These are phyloP conservation scores for Macrocybe gigantea DNA, from an alignment of 768 basidiomycete genomes.

Conservation along the genomic window DNA sequence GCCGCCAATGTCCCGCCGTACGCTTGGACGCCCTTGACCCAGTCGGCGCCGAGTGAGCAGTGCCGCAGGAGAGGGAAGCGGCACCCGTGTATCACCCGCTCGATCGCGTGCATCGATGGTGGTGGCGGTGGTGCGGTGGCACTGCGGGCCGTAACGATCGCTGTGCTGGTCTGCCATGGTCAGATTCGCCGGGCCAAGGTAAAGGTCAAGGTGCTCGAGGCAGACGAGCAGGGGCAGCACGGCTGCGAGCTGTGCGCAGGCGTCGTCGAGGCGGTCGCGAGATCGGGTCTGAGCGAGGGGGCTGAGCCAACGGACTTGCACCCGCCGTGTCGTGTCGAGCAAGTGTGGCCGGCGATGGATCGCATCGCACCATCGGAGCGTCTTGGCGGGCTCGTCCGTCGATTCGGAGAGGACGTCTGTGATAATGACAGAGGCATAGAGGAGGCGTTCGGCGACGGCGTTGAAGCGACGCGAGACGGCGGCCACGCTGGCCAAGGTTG, in stretches of 20 bases:
- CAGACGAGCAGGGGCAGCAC: slow-evolving; percentile 28
- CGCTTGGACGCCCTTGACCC: slow-evolving; percentile 33
- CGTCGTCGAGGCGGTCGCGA: slow-evolving; percentile 23
- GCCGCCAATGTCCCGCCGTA: slow-evolving; percentile 32
- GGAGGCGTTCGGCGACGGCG: slow-evolving; percentile 52
- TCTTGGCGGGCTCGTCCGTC: slow-evolving; percentile 34
- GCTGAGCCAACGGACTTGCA: slow-evolving; percentile 52
- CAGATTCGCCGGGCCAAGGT: slow-evolving; percentile 40
- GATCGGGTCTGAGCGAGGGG: slow-evolving; percentile 23
- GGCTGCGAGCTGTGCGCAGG: slow-evolving; percentile 33
- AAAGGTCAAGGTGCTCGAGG: slow-evolving; percentile 53
- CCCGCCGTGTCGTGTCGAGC: slow-evolving; percentile 33
- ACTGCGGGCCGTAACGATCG: slow-evolving; percentile 9
- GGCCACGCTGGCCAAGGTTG: slow-evolving; percentile 33
- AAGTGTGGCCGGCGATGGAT: slow-evolving; percentile 42
- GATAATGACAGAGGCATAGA: slow-evolving; percentile 49
- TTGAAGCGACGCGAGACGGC: slow-evolving; percentile 42
- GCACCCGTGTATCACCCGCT: slow-evolving; percentile 33
- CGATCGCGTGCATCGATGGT: slow-evolving; percentile 35
- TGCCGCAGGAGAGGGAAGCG: slow-evolving; percentile 34
- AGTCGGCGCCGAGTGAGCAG: slow-evolving; percentile 41
- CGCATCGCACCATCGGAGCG: slow-evolving; percentile 47
- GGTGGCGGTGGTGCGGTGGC: not conserved
- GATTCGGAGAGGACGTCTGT: slow-evolving; percentile 38
- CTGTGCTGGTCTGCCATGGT: slow-evolving; percentile 4